Evolutionary conservation across 2,329 filamentous ascomycete species (phyloP).

Genomic region (Neonectria hederae): DNA sequence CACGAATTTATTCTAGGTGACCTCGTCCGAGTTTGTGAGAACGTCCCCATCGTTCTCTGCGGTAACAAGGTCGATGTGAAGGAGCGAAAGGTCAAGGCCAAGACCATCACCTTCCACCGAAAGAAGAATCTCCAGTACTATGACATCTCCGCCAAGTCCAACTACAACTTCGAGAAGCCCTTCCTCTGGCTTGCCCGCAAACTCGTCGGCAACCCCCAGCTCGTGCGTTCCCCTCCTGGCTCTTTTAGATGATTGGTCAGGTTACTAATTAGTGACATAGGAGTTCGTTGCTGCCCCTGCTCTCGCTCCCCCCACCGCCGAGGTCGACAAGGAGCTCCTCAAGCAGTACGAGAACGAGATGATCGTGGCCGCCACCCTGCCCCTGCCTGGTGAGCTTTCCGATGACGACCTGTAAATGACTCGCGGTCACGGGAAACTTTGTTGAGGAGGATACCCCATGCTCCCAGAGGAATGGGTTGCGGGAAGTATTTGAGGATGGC

Average conservation of each 20-base stretch:
- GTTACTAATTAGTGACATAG: conserved; percentile 57
- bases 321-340: conserved; percentile 86
- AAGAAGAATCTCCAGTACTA: conserved; percentile 99
- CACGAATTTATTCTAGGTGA: conserved; percentile 70
- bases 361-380: conserved; percentile 79
- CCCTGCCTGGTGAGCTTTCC: conserved; percentile 95
- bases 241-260: no score
- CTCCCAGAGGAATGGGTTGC: conserved; percentile 35
- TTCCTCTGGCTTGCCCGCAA: conserved; percentile 99
- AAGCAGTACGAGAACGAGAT: conserved; percentile 90
- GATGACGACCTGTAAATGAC: conserved; percentile 70
- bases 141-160: conserved; percentile 99
- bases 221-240: conserved; percentile 28
- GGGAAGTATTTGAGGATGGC: conserved; percentile 43
- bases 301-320: conserved; percentile 90
- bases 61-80: conserved; percentile 99
- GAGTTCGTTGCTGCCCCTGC: conserved; percentile 97
- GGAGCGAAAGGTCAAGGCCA: conserved; percentile 99
- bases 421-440: conserved; percentile 42
- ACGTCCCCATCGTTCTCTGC: conserved; percentile 96
- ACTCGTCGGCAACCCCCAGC: conserved; percentile 87
- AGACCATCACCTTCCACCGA: conserved; percentile 99
- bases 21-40: conserved; percentile 98
- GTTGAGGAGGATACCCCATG: conserved; percentile 43
- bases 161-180: conserved; percentile 99